Percentiles rank a stretch among this genome's conserved stretches.
Evolutionary conservation across 768 basidiomycete species (phyloP).

Genomic region (Pilatotrama ljubarskyi): DNA sequence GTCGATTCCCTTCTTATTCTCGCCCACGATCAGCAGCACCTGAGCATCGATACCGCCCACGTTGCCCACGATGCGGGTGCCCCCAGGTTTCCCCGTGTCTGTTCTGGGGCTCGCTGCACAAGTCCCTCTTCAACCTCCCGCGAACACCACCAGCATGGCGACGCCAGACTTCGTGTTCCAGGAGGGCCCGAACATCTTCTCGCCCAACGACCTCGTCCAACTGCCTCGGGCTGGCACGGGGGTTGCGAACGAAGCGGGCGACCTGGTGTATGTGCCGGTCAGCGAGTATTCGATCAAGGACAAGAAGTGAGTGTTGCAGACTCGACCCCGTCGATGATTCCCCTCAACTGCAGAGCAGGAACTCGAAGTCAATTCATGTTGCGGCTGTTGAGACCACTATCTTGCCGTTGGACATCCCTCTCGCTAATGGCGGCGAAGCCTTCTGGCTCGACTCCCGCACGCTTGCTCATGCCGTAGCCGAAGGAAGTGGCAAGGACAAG

Average conservation of each 20-base stretch:
- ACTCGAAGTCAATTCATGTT: slow-evolving; percentile 66
- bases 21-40: slow-evolving; percentile 6
- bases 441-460: slow-evolving; percentile 79
- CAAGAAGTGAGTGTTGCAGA: slow-evolving; percentile 55
- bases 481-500: slow-evolving; percentile 48
- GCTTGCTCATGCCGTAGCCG: slow-evolving; percentile 65
- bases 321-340: background rate
- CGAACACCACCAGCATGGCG: slow-evolving; percentile 14
- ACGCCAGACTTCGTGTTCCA: slow-evolving; percentile 55
- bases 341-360: slow-evolving; percentile 42
- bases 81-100: slow-evolving; percentile 37
- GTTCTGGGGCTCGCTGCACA: slow-evolving; percentile 59
- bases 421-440: slow-evolving; percentile 67
- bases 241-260: slow-evolving; percentile 65
- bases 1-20: background rate
- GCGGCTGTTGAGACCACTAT: slow-evolving; percentile 54
- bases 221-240: slow-evolving; percentile 68
- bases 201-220: slow-evolving; percentile 69
- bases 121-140: slow-evolving; percentile 42
- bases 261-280: slow-evolving; percentile 65
- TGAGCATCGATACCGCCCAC: background rate
- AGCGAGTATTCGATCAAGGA: slow-evolving; percentile 72
- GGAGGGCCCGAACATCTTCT: slow-evolving; percentile 58
- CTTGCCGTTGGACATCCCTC: slow-evolving; percentile 55
- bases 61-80: slow-evolving; percentile 49